Percentiles rank a stretch among this genome's conserved stretches.
Conservation (phyloP, 2,329 filamentous ascomycete genomes). For the Stachybotrys chartarum region DNA sequence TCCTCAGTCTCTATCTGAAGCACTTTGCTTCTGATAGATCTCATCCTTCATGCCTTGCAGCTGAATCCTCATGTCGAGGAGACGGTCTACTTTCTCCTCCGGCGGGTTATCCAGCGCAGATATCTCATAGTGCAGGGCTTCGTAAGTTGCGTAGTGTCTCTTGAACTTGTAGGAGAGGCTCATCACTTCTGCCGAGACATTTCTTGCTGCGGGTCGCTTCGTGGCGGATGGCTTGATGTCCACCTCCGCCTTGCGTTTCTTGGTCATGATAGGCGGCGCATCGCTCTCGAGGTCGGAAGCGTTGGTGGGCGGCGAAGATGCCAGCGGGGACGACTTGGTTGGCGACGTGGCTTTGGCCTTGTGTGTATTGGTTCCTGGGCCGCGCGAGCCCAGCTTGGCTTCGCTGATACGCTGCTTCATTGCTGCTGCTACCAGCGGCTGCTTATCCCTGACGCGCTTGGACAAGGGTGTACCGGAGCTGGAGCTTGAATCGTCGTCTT, state of each 20-base stretch:
- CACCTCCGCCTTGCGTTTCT: constrained; percentile 36
- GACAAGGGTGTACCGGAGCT: constrained; percentile 52
- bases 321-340: constrained; percentile 56
- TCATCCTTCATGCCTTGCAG: constrained; percentile 51
- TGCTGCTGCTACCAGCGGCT: constrained; percentile 22
- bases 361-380: constrained; percentile 29
- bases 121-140: constrained; percentile 49
- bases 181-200: constrained; percentile 35
- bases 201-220: constrained; percentile 23
- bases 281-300: constrained; percentile 53
- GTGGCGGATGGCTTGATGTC: constrained; percentile 13
- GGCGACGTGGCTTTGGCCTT: constrained; percentile 50
- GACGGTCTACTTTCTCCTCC: constrained; percentile 39
- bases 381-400: constrained; percentile 39
- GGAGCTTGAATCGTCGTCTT: constrained; percentile 48
- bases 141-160: constrained; percentile 48
- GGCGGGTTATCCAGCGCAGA: constrained; percentile 41
- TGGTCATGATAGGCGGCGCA: constrained; percentile 17
- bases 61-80: constrained; percentile 47
- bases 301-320: constrained; percentile 59
- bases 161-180: constrained; percentile 49
- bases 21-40: constrained; percentile 41
- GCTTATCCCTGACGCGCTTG: constrained; percentile 49
- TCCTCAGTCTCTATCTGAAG: constrained; percentile 16
- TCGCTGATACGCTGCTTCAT: constrained; percentile 42